These are phyloP conservation scores for Aspergillus ellipticus DNA, from an alignment of 495 filamentous ascomycete genomes.

Conservation along the genomic window DNA sequence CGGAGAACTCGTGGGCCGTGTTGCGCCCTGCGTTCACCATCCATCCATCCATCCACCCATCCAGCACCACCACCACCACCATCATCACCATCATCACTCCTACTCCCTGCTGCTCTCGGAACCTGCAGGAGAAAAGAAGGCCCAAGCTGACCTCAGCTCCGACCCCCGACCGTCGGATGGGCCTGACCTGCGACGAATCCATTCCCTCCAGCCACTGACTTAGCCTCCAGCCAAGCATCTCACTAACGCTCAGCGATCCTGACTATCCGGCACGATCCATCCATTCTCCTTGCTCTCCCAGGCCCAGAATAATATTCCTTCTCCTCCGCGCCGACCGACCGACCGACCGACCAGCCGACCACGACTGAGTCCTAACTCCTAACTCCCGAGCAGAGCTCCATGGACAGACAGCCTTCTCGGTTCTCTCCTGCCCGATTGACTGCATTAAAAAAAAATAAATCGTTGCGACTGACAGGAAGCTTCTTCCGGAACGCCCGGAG, in stretches of 20 bases:
- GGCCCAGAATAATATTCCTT: too few species aligned
- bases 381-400: background rate
- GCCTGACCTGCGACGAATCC: background rate
- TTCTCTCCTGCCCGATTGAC: background rate
- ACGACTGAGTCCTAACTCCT: too few species aligned
- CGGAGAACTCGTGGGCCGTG: background rate
- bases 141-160: background rate
- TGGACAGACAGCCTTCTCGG: background rate
- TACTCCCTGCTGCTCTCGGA: too few species aligned
- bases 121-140: too few species aligned
- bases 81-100: too few species aligned
- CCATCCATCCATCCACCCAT: too few species aligned
- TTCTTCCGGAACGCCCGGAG: conserved; percentile 27
- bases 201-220: background rate
- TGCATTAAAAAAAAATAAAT: background rate
- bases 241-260: background rate
- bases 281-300: too few species aligned
- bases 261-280: background rate
- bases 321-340: too few species aligned
- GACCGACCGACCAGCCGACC: too few species aligned
- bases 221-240: background rate
- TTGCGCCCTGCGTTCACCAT: too few species aligned
- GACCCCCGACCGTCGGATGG: background rate
- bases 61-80: too few species aligned
- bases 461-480: background rate